These are phyloP conservation scores for Dryas integrifolia DNA, from an alignment of 331 rosid genomes.

Conservation along the genomic window DNA sequence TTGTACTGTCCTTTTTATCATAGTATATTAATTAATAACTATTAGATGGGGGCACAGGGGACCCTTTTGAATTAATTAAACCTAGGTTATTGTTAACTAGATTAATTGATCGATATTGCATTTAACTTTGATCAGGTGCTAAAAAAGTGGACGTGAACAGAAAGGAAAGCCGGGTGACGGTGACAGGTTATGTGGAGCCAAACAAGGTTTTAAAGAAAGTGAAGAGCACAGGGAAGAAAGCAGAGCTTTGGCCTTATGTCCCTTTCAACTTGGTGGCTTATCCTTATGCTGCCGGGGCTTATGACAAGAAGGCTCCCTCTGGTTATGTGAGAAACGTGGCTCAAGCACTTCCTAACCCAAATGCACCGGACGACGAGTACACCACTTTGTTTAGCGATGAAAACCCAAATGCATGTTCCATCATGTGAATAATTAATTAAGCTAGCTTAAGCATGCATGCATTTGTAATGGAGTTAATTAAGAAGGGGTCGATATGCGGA, in stretches of 20 bases:
- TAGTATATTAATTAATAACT: background rate
- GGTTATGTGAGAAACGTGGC: slow-evolving; percentile 64
- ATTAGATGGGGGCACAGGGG: no score
- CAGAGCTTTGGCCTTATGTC: slow-evolving; percentile 89
- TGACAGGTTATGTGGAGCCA: slow-evolving; percentile 63
- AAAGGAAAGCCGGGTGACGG: slow-evolving; percentile 68
- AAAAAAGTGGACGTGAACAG: slow-evolving; percentile 63
- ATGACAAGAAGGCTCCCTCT: slow-evolving; percentile 85
- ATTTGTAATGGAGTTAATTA: background rate
- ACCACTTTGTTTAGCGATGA: slow-evolving; percentile 70
- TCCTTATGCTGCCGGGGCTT: slow-evolving; percentile 73
- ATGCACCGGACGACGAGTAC: slow-evolving; percentile 56
- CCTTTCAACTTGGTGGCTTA: slow-evolving; percentile 71
- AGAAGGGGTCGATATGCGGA: background rate
- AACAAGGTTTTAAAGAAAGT: slow-evolving; percentile 69
- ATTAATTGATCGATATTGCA: background rate
- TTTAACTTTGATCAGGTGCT: slow-evolving; percentile 42
- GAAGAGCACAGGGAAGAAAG: slow-evolving; percentile 69
- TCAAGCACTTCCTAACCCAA: slow-evolving; percentile 57
- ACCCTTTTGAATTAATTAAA: no score
- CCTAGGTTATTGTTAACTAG: background rate
- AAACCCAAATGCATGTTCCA: slow-evolving; percentile 73
- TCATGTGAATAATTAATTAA: slow-evolving; percentile 43
- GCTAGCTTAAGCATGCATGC: no score
- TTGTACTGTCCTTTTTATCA: background rate